Evolutionary conservation across 495 filamentous ascomycete species (phyloP).

Genomic region (Aspergillus campestris): DNA sequence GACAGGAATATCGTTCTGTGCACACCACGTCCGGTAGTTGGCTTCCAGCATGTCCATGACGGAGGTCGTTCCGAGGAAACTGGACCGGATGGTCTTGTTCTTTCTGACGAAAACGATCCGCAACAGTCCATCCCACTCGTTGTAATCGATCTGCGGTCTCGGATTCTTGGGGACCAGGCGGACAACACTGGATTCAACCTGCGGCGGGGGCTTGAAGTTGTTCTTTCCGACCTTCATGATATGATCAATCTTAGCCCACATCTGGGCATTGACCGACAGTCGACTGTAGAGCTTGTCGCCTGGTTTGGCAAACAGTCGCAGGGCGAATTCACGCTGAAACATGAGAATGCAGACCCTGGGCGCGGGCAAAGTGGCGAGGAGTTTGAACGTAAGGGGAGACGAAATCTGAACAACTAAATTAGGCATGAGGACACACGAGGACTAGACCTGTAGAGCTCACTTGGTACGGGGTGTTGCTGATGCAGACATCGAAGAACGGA

Average conservation of each 20-base stretch:
- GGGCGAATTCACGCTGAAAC: conserved; percentile 69
- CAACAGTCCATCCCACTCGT: conserved; percentile 90
- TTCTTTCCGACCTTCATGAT: conserved; percentile 89
- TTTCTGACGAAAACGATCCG: conserved; percentile 73
- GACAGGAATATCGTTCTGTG: conserved; percentile 67
- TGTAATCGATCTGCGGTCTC: conserved; percentile 76
- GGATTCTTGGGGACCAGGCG: conserved; percentile 70
- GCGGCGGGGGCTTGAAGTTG: conserved; percentile 90
- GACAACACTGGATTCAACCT: conserved; percentile 81
- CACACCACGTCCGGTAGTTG: conserved; percentile 86
- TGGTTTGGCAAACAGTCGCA: conserved; percentile 66
- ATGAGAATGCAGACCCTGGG: conserved; percentile 78
- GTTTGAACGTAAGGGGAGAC: conserved; percentile 81
- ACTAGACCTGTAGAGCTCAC: conserved; percentile 19
- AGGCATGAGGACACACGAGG: conserved; percentile 1
- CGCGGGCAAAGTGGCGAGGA: conserved; percentile 68
- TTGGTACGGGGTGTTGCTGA: conserved; percentile 90
- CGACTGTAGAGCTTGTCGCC: conserved; percentile 80
- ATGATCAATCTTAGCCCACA: conserved; percentile 82
- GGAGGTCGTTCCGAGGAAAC: conserved; percentile 64
- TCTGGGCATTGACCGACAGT: conserved; percentile 84
- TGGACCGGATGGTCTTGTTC: conserved; percentile 69
- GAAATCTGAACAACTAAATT: conserved; percentile 54
- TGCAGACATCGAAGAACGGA: conserved; percentile 84
- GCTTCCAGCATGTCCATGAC: conserved; percentile 73